Conservation (phyloP, 2,329 filamentous ascomycete species). For the Fusarium cicatricum region DNA sequence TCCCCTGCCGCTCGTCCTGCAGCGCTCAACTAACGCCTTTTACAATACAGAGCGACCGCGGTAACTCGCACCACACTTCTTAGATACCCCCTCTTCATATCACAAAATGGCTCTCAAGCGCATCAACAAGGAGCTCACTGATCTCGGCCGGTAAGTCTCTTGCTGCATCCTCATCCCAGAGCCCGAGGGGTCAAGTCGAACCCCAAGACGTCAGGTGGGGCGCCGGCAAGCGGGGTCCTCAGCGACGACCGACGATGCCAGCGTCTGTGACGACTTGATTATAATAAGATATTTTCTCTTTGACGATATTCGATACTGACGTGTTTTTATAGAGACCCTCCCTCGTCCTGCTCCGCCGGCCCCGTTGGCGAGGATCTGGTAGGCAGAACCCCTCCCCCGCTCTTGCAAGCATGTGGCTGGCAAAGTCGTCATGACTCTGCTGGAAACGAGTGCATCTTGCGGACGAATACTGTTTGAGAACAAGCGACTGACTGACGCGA, state of each 20-base stretch:
- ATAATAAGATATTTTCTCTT: background rate
- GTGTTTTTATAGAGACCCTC: constrained; percentile 77
- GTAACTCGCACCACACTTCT: constrained; percentile 36
- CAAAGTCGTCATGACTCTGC: constrained; percentile 22
- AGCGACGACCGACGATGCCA: constrained; percentile 24
- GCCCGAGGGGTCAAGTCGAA: constrained; percentile 39
- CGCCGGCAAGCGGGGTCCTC: constrained; percentile 48
- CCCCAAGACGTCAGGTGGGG: constrained; percentile 50
- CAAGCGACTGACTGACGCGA: constrained; percentile 36
- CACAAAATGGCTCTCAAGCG: constrained; percentile 85
- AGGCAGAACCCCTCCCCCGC: constrained; percentile 57
- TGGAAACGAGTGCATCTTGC: constrained; percentile 8
- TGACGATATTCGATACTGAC: constrained; percentile 31
- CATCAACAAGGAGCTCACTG: constrained; percentile 93
- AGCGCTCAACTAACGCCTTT: constrained; percentile 38
- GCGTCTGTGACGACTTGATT: constrained; percentile 20
- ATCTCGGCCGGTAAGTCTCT: constrained; percentile 80
- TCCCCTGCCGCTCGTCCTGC: constrained; percentile 21
- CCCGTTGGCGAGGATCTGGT: constrained; percentile 98
- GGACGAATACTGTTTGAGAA: background rate
- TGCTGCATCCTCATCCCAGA: constrained; percentile 21
- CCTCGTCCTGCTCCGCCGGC: constrained; percentile 97
- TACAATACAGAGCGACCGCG: constrained; percentile 38
- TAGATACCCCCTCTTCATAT: constrained; percentile 43
- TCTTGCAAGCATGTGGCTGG: constrained; percentile 33